phyloP scores from a whole-genome alignment of 2,329 filamentous ascomycete species.

The Bipolaris zeicola region DNA sequence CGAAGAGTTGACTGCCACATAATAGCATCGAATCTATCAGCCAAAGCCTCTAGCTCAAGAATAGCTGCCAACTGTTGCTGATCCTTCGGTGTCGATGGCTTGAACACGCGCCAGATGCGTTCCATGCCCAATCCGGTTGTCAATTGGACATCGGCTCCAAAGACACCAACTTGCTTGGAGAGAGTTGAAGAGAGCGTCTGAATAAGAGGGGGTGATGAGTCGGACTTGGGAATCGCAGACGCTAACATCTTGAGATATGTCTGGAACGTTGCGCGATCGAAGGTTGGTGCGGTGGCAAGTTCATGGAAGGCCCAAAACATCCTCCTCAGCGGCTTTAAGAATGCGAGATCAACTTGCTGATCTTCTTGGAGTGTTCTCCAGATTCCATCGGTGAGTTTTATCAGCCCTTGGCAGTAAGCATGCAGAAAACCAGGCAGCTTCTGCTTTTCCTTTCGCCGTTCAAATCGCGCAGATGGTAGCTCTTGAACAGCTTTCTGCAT shows the following conservation, averaged over 20 bases:
- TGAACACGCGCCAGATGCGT: slow-evolving; percentile 72
- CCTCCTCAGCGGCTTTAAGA: slow-evolving; percentile 34
- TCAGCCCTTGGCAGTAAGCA: slow-evolving; percentile 30
- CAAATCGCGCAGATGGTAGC: slow-evolving; percentile 40
- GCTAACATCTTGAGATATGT: slow-evolving; percentile 55
- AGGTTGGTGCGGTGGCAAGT: slow-evolving; percentile 48
- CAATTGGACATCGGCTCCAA: slow-evolving; percentile 73
- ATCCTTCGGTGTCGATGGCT: slow-evolving; percentile 61
- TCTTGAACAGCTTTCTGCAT: slow-evolving; percentile 39
- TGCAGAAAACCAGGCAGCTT: slow-evolving; percentile 41
- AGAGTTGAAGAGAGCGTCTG: slow-evolving; percentile 32
- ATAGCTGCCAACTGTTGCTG: slow-evolving; percentile 47
- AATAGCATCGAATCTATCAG: slow-evolving; percentile 53
- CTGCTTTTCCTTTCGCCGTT: slow-evolving; percentile 44
- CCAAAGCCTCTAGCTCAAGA: slow-evolving; percentile 52
- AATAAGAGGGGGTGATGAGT: slow-evolving; percentile 23
- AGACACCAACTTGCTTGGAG: slow-evolving; percentile 49
- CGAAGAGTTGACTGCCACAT: slow-evolving; percentile 45
- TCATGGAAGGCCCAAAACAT: slow-evolving; percentile 58
- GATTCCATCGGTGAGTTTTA: slow-evolving; percentile 22
- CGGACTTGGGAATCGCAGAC: slow-evolving; percentile 15
- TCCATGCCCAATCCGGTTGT: slow-evolving; percentile 82
- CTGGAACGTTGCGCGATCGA: slow-evolving; percentile 61
- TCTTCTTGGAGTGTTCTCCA: slow-evolving; percentile 15
- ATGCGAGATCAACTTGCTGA: slow-evolving; percentile 18